Percentiles rank a stretch among this genome's conserved stretches.
Evolutionary conservation across 441 rosid species (phyloP).

Genomic region (Theobroma grandiflorum): DNA sequence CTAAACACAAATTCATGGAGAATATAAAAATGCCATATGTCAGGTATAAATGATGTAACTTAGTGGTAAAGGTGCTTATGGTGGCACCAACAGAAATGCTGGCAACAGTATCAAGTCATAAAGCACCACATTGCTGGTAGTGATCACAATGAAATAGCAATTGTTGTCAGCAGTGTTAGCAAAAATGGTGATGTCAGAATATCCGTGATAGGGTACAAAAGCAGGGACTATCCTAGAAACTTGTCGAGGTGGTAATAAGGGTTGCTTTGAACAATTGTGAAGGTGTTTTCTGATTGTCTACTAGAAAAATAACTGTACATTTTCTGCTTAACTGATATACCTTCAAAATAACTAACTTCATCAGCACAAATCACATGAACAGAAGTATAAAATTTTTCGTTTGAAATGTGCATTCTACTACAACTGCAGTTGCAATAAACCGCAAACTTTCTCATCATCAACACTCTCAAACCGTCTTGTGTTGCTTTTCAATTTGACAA

Average conservation of each 20-base stretch:
- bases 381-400: background rate
- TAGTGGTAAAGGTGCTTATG: background rate
- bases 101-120: background rate
- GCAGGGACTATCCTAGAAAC: background rate
- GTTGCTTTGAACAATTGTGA: background rate
- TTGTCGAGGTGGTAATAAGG: background rate
- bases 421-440: conserved; percentile 5
- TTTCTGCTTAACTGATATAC: background rate
- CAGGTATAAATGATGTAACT: background rate
- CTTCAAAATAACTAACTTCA: background rate
- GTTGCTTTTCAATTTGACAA: background rate
- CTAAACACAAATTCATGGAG: background rate
- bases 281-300: too few species aligned
- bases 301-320: too few species aligned
- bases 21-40: background rate
- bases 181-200: background rate
- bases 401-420: conserved; percentile 2
- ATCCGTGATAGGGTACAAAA: background rate
- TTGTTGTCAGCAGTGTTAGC: background rate
- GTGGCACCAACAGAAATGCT: background rate
- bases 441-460: conserved; percentile 2
- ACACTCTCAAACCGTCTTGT: background rate
- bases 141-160: background rate
- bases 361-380: background rate
- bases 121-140: background rate